Evolutionary conservation across 805 yeast species (phyloP).

Genomic region (Hanseniaspora clermontiae): DNA sequence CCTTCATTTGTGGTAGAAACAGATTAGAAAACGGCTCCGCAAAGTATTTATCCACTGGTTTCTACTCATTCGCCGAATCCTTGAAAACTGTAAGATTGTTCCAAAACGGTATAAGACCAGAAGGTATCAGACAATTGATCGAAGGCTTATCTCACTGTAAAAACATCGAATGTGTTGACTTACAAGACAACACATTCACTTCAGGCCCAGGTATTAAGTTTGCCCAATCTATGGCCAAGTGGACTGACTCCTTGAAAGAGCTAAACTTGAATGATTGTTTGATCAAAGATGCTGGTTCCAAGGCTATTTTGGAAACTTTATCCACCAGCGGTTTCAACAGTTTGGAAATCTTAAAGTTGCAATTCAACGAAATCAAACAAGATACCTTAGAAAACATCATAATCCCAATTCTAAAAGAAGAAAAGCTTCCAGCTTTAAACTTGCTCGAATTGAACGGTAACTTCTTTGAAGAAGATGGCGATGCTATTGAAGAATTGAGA

Average conservation of each 20-base stretch:
- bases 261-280: conserved; percentile 82
- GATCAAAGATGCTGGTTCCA: conserved; percentile 66
- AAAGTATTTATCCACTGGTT: conserved; percentile 69
- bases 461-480: conserved; percentile 78
- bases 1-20: conserved; percentile 93
- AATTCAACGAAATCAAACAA: conserved; percentile 74
- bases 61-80: conserved; percentile 58
- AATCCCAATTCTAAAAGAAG: conserved; percentile 40
- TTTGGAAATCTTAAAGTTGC: conserved; percentile 55
- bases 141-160: conserved; percentile 58
- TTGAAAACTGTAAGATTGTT: conserved; percentile 66
- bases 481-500: conserved; percentile 46
- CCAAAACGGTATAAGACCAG: conserved; percentile 95
- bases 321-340: conserved; percentile 30
- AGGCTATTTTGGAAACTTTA: conserved; percentile 39
- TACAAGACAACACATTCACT: conserved; percentile 94
- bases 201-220: conserved; percentile 49
- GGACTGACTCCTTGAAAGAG: conserved; percentile 56
- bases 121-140: conserved; percentile 64
- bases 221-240: conserved; percentile 44
- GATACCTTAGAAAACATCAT: conserved; percentile 42
- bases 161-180: conserved; percentile 56
- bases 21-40: conserved; percentile 93
- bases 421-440: conserved; percentile 48
- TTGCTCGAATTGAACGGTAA: conserved; percentile 84